Evolutionary conservation across 2,329 filamentous ascomycete genomes (phyloP), one percentile per base, ranked within the genome.

Genomic region (Ceratocystis diversiconidia): DNA sequence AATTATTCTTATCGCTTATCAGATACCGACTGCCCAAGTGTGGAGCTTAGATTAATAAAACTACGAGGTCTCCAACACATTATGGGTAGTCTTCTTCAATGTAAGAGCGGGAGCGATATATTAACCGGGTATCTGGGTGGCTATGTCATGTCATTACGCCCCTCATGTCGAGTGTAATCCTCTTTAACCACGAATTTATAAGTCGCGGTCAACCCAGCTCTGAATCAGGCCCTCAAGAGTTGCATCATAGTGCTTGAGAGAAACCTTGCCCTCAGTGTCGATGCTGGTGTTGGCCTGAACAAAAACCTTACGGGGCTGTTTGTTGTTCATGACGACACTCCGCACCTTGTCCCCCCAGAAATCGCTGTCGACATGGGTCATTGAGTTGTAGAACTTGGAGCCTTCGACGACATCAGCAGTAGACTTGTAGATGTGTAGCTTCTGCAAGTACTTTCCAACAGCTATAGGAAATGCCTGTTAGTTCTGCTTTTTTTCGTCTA

Each of bases 281-380:
- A 94, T 73, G 66, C 86, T 81, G 0, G 92, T 96, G 75, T 95
- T 97, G 67, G 90, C 90, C 78, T 96, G 92, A 64, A 96, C 90
- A 77, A 95, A 96, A 57, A 96, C 87, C 79, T 92, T 92, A 67
- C 88, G 79, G n/a, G 89, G 88, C 75, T 89, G 87, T 77, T 90
- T 90, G 75, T 89, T 88, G 71, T 81, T 79, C 52, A 92, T 75
- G 28, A 92, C 88, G 68, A 89, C 82, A 60, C 88, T 84, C 66
- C 92, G 82, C 30, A 96, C 84, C 76, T 87, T 87, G 69, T 83
- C 85, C 65, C 87, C 90, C 83, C 90, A 96, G 78, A 89, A 96
- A 48, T 89, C 86, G 63, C 85, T 76, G 67, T 88, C 88, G 25
- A 96, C 92, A 28, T 82, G 79, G 6, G 92, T 95, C 80, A 96